A percentile compares a stretch with the other conserved stretches of the same genome.
phyloP scores from a whole-genome alignment of 1,284 basidiomycete genomes.

The Porphyrellus sp. region DNA sequence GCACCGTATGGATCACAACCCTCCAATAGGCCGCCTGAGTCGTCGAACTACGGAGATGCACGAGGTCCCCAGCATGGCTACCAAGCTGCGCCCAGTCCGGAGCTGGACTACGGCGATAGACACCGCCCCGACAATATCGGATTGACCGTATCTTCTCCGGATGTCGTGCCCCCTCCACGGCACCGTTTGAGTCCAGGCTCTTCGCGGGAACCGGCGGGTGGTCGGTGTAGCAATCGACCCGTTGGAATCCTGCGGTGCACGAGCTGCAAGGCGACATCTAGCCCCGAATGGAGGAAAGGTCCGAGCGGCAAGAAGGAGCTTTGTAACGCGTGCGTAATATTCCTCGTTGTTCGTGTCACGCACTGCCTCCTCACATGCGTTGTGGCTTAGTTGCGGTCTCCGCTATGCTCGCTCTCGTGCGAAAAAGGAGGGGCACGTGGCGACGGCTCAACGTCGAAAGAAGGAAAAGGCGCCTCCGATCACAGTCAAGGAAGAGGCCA shows the following conservation, averaged over 20 bases:
- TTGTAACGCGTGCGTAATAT: slow-evolving; percentile 81
- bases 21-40: slow-evolving; percentile 21
- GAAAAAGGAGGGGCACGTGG: slow-evolving; percentile 68
- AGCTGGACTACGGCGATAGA: slow-evolving; percentile 39
- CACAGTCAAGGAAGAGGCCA: slow-evolving; percentile 35
- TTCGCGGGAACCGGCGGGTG: slow-evolving; percentile 24
- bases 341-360: slow-evolving; percentile 9
- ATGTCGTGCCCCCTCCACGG: slow-evolving; percentile 63
- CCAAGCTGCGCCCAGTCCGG: slow-evolving; percentile 43
- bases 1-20: slow-evolving; percentile 28
- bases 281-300: slow-evolving; percentile 94
- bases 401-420: slow-evolving; percentile 78
- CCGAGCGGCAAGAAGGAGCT: slow-evolving; percentile 88
- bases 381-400: slow-evolving; percentile 62
- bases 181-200: slow-evolving; percentile 50
- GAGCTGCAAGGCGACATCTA: slow-evolving; percentile 80
- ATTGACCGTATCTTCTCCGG: slow-evolving; percentile 32
- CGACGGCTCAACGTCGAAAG: slow-evolving; percentile 40
- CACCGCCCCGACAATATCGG: slow-evolving; percentile 31
- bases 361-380: slow-evolving; percentile 27
- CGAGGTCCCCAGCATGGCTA: slow-evolving; percentile 32
- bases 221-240: slow-evolving; percentile 56
- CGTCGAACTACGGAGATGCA: slow-evolving; percentile 29
- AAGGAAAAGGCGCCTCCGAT: slow-evolving; percentile 39
- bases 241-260: slow-evolving; percentile 73